Conservation (phyloP, 129 eudicot species). For the Lonicera japonica region DNA sequence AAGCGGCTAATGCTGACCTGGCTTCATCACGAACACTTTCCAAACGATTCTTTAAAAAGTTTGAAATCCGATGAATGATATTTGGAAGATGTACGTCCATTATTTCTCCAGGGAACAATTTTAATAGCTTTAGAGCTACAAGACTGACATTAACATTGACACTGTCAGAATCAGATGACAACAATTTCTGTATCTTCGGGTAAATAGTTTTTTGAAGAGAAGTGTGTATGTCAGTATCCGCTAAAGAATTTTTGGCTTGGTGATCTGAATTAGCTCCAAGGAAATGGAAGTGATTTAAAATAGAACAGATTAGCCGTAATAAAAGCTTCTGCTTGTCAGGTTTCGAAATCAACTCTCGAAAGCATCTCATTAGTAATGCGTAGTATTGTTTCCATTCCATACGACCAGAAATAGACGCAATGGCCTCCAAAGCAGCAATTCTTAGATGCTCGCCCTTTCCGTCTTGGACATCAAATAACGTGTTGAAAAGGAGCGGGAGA, state of each 20-base stretch:
- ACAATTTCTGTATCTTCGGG: constrained; percentile 67
- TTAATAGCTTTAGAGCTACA: constrained; percentile 70
- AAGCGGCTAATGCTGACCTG: constrained; percentile 74
- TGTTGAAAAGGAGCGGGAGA: constrained; percentile 62
- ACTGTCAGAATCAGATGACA: constrained; percentile 58
- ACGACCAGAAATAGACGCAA: constrained; percentile 60
- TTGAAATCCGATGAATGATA: constrained; percentile 69
- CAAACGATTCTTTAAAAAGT: constrained; percentile 63
- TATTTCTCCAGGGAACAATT: constrained; percentile 58
- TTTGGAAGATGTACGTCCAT: constrained; percentile 67
- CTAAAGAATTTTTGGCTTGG: constrained; percentile 9
- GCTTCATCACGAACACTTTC: constrained; percentile 93
- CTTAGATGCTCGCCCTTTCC: constrained; percentile 76
- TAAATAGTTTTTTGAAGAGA: constrained; percentile 43
- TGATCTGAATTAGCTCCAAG: constrained; percentile 12
- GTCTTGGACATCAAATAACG: constrained; percentile 57
- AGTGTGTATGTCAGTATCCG: constrained; percentile 30
- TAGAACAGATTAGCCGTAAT: constrained; percentile 56
- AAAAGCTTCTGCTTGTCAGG: constrained; percentile 69
- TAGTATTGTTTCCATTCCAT: constrained; percentile 73
- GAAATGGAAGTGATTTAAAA: constrained; percentile 69
- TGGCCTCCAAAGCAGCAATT: constrained; percentile 65
- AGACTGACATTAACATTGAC: constrained; percentile 63
- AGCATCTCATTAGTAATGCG: constrained; percentile 53
- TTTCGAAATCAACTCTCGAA: constrained; percentile 49